phyloP scores from a whole-genome alignment of 2,329 filamentous ascomycete genomes.

The Waltergamsia citrina region DNA sequence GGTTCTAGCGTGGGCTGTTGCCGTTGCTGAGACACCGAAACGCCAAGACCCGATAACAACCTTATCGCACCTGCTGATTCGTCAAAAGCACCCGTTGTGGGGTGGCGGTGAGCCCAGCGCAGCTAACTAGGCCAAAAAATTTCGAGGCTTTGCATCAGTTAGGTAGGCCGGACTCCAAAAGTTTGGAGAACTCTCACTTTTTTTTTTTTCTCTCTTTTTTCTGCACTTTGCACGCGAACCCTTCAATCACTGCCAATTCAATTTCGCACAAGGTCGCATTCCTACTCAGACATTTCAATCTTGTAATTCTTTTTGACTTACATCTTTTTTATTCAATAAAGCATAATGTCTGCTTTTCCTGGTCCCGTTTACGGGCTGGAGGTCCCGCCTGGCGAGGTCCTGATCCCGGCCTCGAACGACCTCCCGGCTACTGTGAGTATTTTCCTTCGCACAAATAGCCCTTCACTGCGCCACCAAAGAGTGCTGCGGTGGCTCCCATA shows the following conservation, averaged over 20 bases:
- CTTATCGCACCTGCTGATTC: constrained; percentile 21
- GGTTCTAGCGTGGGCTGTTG: constrained; percentile 1
- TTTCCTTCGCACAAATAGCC: too few species aligned
- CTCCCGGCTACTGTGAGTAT: constrained; percentile 74
- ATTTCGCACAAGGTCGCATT: neutral
- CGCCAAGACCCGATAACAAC: constrained; percentile 12
- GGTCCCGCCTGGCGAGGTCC: constrained; percentile 75
- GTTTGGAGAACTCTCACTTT: neutral
- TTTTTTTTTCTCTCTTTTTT: constrained; percentile 1
- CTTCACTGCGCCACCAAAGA: too few species aligned
- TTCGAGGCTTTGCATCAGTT: constrained; percentile 12
- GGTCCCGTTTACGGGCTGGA: constrained; percentile 88
- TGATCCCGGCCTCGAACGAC: constrained; percentile 70
- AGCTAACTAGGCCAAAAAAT: constrained; percentile 17
- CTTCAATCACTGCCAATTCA: constrained; percentile 5
- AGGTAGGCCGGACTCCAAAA: neutral
- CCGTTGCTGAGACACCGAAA: constrained; percentile 23
- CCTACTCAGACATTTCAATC: neutral
- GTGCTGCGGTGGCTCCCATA: too few species aligned
- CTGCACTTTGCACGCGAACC: neutral
- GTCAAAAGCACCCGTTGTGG: constrained; percentile 5
- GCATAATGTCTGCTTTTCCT: constrained; percentile 46
- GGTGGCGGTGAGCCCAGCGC: neutral
- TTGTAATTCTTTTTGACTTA: neutral
- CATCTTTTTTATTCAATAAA: neutral